Base-by-base conservation (phyloP, 2,329 filamentous ascomycete genomes). In the Talaromyces sp. region DNA sequence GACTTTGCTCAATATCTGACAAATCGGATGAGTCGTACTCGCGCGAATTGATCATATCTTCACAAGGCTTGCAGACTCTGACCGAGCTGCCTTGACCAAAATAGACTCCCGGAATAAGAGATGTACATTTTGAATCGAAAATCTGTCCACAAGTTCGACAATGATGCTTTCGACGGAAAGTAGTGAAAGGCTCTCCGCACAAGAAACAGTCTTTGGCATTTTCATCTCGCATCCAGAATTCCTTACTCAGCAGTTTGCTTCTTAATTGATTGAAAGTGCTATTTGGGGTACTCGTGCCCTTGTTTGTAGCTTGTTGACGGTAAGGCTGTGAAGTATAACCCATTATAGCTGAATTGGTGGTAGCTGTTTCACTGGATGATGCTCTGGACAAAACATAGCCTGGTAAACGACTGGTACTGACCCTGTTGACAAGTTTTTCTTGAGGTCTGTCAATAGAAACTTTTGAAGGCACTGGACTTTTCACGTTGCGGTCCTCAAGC, bases 221-320 rank as follows among this genome's bases (percentile, higher is more conserved):
- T 73, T 98, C 95, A 74, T 99, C 95, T 66, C 93, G 91, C 95
- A 99, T 99, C 95, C 94, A 98, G 71, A 97, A 98, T 70, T 98
- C 93, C 73, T 93, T 95, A 75, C 91, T 96, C 54, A 98, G 81
- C 8, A 99, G 89, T 73, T 94, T 93, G 72, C 92, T 91, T 68
- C 90, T 88, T 83, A 97, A 90, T 70, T 90, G 89, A 59, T 81
- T 80, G 62, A 85, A 74, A 67, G 78, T 78, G 64, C 75, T 72
- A 37, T 74, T 75, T 62, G 63, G 70, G 27, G 66, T 68, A 62
- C 75, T 72, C 43, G 67, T 63, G 13, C 68, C 65, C 31, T 63
- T 54, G 27, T 62, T 58, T 50, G 71, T 65, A 16, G 69, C 65
- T 24, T 67, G 71, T 31, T 68, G 62, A 11, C 69, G 67, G 31